Evolutionary conservation across 495 filamentous ascomycete species (phyloP), one percentile per base, ranked within the genome.

Genomic region (Friedmanniomyces simplex): DNA sequence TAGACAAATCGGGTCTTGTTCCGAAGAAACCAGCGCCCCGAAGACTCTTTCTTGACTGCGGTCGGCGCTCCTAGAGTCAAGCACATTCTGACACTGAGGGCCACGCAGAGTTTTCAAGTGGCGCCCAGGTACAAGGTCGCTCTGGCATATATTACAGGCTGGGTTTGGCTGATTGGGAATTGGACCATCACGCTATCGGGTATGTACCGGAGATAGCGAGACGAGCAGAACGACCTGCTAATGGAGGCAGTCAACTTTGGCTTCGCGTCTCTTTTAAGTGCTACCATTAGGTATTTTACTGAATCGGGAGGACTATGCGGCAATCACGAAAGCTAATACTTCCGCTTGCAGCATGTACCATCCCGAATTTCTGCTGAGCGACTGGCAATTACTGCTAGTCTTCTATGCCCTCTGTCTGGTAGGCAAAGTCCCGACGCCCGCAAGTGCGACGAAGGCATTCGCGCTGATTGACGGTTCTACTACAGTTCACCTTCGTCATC

Each of bases 131-230:
- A 36, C 12, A 58, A 58, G 36, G 36, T 30, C n/a, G 18, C 16
- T 12, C 37, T 52, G 1, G 56, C 56, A 1, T 58, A 58, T 20
- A 45, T 58, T 24, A 58, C 56, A 1, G 56, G 47, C 2, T 58
- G 56, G 56, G 25, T 58, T 18, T 58, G 56, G 56, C 50, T 58
- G 16, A 53, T 58, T 32, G 56, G 56, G n/a, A 58, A 58, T 34
- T 43, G 28, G 32, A 52, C 50, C 5, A 58, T 53, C 50, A 58
- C 56, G 4, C 25, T 58, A 16, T 58, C 55, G 2, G 55, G 55
- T 58, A 7, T 32, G 34, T 43, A 25, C 16, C 26, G 13, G 2
- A 28, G 25, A 3, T 49, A 12, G 4, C 3, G 13, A 24, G 13
- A 7, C 11, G n/a, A n/a, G n/a, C 46, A 14, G 12, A 7, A 26